Percentiles rank a stretch among this genome's conserved stretches.
Conservation (phyloP, 257 asterid species). For the Ilex aquifolium region DNA sequence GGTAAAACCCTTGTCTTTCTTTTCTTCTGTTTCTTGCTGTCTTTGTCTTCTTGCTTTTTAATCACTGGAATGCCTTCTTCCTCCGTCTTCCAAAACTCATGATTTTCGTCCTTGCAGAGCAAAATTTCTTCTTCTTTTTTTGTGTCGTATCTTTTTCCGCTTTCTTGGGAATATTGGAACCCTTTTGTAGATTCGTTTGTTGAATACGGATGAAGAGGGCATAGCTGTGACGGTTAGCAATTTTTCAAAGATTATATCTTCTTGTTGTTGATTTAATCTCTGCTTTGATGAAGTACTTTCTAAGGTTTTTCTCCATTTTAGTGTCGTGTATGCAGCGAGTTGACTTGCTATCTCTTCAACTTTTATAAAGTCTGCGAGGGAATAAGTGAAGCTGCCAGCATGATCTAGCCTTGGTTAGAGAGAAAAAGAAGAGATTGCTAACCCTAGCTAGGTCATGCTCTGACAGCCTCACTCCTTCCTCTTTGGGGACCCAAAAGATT, state of each 20-base stretch:
- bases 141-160: no score
- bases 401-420: conserved; percentile 65
- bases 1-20: not conserved
- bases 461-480: conserved; percentile 99
- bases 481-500: conserved; percentile 35
- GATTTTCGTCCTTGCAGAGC: no score
- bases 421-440: conserved; percentile 8
- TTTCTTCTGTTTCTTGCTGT: not conserved
- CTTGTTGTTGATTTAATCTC: not conserved
- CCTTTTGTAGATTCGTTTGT: no score
- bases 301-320: not conserved
- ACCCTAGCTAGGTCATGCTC: conserved; percentile 85
- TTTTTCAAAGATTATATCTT: no score
- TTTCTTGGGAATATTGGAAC: no score
- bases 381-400: conserved; percentile 99
- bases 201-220: no score
- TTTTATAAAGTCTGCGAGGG: conserved; percentile 22
- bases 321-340: not conserved
- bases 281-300: not conserved
- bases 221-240: no score
- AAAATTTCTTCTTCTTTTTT: no score
- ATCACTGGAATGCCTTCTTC: not conserved
- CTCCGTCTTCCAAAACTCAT: not conserved
- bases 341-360: not conserved
- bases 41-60: not conserved